Evolutionary conservation across 768 basidiomycete species (phyloP), one percentile per base, ranked within the genome.

Genomic region (Tulasnella sp.): DNA sequence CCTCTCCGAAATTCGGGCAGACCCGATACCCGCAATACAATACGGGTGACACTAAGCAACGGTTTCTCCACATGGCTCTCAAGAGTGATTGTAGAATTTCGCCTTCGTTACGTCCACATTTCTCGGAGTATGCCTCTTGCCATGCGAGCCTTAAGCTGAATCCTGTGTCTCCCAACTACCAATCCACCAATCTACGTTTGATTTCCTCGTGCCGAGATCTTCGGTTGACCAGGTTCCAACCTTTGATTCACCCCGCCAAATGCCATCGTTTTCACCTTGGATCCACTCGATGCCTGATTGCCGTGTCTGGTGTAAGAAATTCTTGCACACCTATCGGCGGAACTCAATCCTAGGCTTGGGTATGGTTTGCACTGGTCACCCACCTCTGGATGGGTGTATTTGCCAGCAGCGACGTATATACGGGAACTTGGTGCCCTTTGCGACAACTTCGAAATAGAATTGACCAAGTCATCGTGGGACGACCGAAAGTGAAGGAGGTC

Each of bases 21-120:
- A 93, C 63, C 92, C 93, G 6, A 75, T 97, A 53, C 81, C 80
- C 42, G 76, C 85, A 19, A 89, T 89, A 59, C 83, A 82, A 62
- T 88, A 88, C 69, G 29, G 32, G 42, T 48, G 46, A 48, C 4
- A 48, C 34, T n/a, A n/a, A 32, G 6, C 15, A 11, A 48, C 17
- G 46, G 27, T 31, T 29, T 48, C 25, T 15, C 7, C 25, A 25
- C 4, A 14, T 31, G 29, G 7, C 14, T 6, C 3, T 15, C 9
- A 32, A 25, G 25, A 31, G 25, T n/a, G n/a, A n/a, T n/a, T n/a
- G n/a, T n/a, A n/a, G n/a, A n/a, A n/a, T n/a, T n/a, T n/a, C n/a
- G n/a, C n/a, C n/a, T n/a, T n/a, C n/a, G n/a, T n/a, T n/a, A n/a
- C n/a, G n/a, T n/a, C n/a, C n/a, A n/a, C n/a, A 31, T 48, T 17